Base-by-base conservation (phyloP, 2,329 filamentous ascomycete species). In the Colletotrichum spinosum region DNA sequence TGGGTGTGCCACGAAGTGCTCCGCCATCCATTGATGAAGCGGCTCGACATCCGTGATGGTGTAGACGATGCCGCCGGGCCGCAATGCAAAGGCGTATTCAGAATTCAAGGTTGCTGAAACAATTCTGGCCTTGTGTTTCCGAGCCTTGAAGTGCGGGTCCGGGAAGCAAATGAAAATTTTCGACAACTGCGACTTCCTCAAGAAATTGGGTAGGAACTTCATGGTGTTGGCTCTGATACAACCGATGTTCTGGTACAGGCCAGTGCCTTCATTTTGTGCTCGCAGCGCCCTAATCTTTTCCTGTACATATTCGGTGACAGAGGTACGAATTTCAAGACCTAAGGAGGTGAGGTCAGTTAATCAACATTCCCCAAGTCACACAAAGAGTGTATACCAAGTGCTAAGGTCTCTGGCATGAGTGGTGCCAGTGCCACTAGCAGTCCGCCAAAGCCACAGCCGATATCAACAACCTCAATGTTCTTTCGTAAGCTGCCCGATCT, bases 121-220 rank as follows among this genome's bases (percentile, higher is more conserved):
- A 72, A 99, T 99, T 44, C 96, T 86, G 44, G 94, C 94, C 80
- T 99, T 99, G 83, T 98, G 96, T 79, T 99, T 99, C 68, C 95
- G 88, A 11, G 93, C 89, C 80, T 99, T 99, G 84, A 99, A 99
- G 79, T 99, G 96, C 65, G 96, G 96, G 74, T 99, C 96, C 0
- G 96, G 96, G 76, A 99, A 99, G 82, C 96, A 99, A 72, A 99
- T 92, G 78, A 99, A 99, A 75, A 98, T 92, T 75, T 97, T 97
- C 68, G 86, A 87, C 12, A 99, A 87, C 76, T 97, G 94, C 12
- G 81, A 84, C 73, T 90, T 92, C 59, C 80, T 82, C 83, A 99
- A 98, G 84, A 97, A 97, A 76, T 99, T 98, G 68, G 97, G 95
- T n/a, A 99, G 83, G 78, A 98, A 99, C 77, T 99, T 99, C 96